Base-by-base conservation (phyloP, 441 rosid genomes). In the Populus hybrid region DNA sequence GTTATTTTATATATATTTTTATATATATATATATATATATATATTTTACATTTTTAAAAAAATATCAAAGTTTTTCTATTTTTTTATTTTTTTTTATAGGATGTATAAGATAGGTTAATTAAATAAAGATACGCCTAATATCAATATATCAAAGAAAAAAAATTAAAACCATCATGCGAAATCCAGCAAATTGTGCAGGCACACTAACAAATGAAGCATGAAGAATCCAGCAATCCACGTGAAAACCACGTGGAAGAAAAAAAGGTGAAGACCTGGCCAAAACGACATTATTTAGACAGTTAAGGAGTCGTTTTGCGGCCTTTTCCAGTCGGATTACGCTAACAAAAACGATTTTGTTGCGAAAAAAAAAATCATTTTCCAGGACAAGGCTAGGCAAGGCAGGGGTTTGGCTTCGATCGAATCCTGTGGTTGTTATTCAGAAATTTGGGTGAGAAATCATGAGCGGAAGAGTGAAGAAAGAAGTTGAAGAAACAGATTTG, bases 401-500 rank as follows among this genome's bases (percentile, higher is more conserved):
- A 46, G 57, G 57, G 57, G 16, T 46, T 46, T 46, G 18, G 57
- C 57, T 46, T 46, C 57, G 11, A 46, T 46, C 57, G 57, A 46
- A 46, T 65, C 69, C 69, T n/a, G 69, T 10, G 69, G 16, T 65
- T n/a, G 69, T 28, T 65, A 10, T 28, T 65, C 69, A 26, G 35
- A 23, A 65, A 65, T 24, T 14, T 28, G 26, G 30, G 32, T 12
- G 12, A 67, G 9, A 9, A 46, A 66, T n/a, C 18, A 82, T 78
- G 85, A 80, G 74, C 24, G 79, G 67, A 28, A 28, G 2, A 14
- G 82, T 88, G 75, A 86, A 88, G 77, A 82, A 50, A 67, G 87
- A 88, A 78, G 79, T 76, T 11, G 84, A 84, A 18, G 88, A 86
- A 2, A 67, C 74, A 19, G 79, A 74, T 71, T 74, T 46, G 30